phyloP scores from a whole-genome alignment of 306 rosid genomes.

The Mucuna pruriens region DNA sequence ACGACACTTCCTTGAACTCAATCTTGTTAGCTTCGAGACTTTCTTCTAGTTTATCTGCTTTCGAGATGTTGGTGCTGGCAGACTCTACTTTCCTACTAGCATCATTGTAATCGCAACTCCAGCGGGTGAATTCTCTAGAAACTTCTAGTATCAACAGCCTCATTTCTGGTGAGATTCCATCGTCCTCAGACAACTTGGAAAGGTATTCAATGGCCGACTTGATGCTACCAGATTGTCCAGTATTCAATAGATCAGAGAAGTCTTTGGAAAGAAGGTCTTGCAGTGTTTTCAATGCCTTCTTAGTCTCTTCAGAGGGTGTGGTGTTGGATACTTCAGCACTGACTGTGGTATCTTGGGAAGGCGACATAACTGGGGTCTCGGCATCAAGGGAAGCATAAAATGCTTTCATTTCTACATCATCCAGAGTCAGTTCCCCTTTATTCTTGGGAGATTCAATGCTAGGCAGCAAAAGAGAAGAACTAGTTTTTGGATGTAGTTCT shows the following conservation, averaged over 20 bases:
- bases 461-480: constrained; percentile 26
- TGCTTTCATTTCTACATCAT: constrained; percentile 55
- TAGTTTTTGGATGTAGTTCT: constrained; percentile 36
- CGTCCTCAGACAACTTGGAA: constrained; percentile 39
- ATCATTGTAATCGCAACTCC: constrained; percentile 49
- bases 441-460: constrained; percentile 40
- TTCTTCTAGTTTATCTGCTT: constrained; percentile 54
- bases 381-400: constrained; percentile 59
- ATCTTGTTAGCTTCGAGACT: constrained; percentile 54
- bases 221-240: constrained; percentile 39
- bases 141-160: constrained; percentile 48
- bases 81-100: constrained; percentile 52
- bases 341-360: constrained; percentile 32
- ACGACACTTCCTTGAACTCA: constrained; percentile 49
- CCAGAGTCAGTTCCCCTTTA: constrained; percentile 41
- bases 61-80: constrained; percentile 44
- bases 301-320: constrained; percentile 45
- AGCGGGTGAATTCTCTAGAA: constrained; percentile 46
- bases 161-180: constrained; percentile 45
- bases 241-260: constrained; percentile 41
- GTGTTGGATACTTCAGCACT: constrained; percentile 29
- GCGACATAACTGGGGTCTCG: constrained; percentile 40
- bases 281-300: constrained; percentile 48
- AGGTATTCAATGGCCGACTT: constrained; percentile 48
- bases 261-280: constrained; percentile 49